phyloP scores from a whole-genome alignment of 2,329 filamentous ascomycete genomes.

The Aulographum hederae region DNA sequence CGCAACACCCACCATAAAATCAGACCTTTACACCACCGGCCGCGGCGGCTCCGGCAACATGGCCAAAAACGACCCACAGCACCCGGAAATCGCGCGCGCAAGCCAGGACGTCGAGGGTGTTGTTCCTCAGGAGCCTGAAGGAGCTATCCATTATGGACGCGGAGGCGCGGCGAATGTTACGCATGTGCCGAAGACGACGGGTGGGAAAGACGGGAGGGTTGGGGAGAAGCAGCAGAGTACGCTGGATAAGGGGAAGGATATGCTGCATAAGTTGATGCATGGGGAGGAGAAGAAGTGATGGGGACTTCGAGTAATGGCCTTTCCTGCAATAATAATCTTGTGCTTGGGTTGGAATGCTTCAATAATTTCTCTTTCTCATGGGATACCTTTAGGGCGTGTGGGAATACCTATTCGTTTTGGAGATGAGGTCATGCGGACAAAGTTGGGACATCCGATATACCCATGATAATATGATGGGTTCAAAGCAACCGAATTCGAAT shows the following conservation, averaged over 20 bases:
- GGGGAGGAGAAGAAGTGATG: constrained; percentile 2
- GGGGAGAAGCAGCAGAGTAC: constrained; percentile 17
- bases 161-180: constrained; percentile 58
- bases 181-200: constrained; percentile 27
- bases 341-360: no score
- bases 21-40: constrained; percentile 70
- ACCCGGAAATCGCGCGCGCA: constrained; percentile 48
- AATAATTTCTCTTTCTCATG: no score
- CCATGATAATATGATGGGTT: no score
- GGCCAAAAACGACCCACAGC: constrained; percentile 53
- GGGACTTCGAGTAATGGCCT: background rate
- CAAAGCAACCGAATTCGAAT: no score
- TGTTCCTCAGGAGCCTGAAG: constrained; percentile 31
- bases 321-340: no score
- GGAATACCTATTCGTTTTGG: no score
- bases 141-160: constrained; percentile 48
- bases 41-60: constrained; percentile 83
- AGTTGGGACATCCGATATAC: no score
- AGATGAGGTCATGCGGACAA: no score
- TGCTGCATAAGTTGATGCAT: constrained; percentile 13
- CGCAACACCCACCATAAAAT: constrained; percentile 68
- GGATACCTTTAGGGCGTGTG: no score
- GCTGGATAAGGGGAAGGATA: constrained; percentile 35
- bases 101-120: constrained; percentile 63
- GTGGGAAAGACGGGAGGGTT: constrained; percentile 14